These are phyloP conservation scores for Calonectria multiphialidica DNA, from an alignment of 2,329 filamentous ascomycete genomes.

Conservation along the genomic window DNA sequence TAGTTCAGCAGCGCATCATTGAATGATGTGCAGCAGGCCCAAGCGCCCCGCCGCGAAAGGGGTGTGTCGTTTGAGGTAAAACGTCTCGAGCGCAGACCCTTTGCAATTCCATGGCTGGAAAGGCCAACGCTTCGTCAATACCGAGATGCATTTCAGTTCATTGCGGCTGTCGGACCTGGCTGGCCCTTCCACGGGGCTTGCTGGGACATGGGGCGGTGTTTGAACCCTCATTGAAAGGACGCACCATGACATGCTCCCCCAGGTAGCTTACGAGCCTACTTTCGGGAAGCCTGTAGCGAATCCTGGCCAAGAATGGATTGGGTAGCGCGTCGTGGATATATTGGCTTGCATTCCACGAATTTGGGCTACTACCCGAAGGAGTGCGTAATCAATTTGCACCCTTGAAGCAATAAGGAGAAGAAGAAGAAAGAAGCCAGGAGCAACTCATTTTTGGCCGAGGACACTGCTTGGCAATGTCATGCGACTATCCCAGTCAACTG, in stretches of 20 bases:
- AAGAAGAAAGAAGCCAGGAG: background rate
- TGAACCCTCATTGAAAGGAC: slow-evolving; percentile 23
- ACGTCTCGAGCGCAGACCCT: slow-evolving; percentile 28
- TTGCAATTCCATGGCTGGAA: slow-evolving; percentile 27
- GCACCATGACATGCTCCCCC: slow-evolving; percentile 12
- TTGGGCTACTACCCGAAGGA: slow-evolving; percentile 30
- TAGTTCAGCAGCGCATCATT: slow-evolving; percentile 31
- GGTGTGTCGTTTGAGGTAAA: slow-evolving; percentile 32
- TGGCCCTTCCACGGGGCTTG: slow-evolving; percentile 18
- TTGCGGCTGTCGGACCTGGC: slow-evolving; percentile 16
- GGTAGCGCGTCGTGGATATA: slow-evolving; percentile 25
- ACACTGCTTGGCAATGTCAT: slow-evolving; percentile 22
- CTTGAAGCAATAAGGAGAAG: background rate
- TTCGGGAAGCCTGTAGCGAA: slow-evolving; percentile 12
- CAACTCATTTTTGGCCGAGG: slow-evolving; percentile 11
- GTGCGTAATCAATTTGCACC: slow-evolving; percentile 24
- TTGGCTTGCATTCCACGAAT: slow-evolving; percentile 33
- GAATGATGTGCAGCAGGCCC: slow-evolving; percentile 45
- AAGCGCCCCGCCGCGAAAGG: slow-evolving; percentile 36
- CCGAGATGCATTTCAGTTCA: background rate
- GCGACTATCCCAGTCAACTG: slow-evolving; percentile 16
- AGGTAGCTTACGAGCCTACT: background rate
- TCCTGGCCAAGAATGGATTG: slow-evolving; percentile 10
- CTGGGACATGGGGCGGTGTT: slow-evolving; percentile 22
- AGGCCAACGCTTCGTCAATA: slow-evolving; percentile 20